Conservation (phyloP, 2,329 filamentous ascomycete genomes). For the Pseudopyrenochaeta lycopersici region DNA sequence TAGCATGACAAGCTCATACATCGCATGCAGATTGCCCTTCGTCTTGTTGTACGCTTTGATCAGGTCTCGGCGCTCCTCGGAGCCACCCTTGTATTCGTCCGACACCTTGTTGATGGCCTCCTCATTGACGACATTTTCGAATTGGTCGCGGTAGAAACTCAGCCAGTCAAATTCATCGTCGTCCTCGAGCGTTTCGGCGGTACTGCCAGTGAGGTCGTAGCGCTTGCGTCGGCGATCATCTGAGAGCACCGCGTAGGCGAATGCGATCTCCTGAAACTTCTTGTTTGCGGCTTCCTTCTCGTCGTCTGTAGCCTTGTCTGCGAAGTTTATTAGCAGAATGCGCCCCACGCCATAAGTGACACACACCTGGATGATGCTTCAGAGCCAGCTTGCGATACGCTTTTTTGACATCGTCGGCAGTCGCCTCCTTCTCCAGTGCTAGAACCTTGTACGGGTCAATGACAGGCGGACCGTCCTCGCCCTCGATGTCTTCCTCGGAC, state of each 20-base stretch:
- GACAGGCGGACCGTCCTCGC: slow-evolving; percentile 68
- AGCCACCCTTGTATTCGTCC: slow-evolving; percentile 81
- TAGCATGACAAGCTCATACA: slow-evolving; percentile 88
- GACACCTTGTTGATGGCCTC: slow-evolving; percentile 81
- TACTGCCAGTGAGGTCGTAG: slow-evolving; percentile 91
- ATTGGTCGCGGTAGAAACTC: slow-evolving; percentile 88
- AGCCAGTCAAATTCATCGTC: slow-evolving; percentile 87
- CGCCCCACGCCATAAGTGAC: slow-evolving; percentile 14
- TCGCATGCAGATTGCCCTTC: slow-evolving; percentile 76
- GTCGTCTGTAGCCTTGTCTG: slow-evolving; percentile 78
- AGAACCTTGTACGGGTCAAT: slow-evolving; percentile 83
- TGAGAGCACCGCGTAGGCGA: slow-evolving; percentile 92
- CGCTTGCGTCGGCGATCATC: slow-evolving; percentile 80
- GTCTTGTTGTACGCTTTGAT: slow-evolving; percentile 76
- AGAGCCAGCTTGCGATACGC: slow-evolving; percentile 93
- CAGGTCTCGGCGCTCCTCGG: slow-evolving; percentile 83
- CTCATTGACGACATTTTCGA: slow-evolving; percentile 75
- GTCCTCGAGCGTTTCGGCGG: slow-evolving; percentile 77
- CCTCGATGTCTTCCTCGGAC: slow-evolving; percentile 30
- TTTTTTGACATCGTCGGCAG: slow-evolving; percentile 81
- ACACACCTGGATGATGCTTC: slow-evolving; percentile 75
- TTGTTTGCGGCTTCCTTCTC: slow-evolving; percentile 77
- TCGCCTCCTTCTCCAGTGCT: slow-evolving; percentile 73
- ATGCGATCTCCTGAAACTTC: slow-evolving; percentile 89
- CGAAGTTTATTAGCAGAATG: slow-evolving; percentile 16